Conservation (phyloP, 257 asterid species). For the Hygrophila difformis region DNA sequence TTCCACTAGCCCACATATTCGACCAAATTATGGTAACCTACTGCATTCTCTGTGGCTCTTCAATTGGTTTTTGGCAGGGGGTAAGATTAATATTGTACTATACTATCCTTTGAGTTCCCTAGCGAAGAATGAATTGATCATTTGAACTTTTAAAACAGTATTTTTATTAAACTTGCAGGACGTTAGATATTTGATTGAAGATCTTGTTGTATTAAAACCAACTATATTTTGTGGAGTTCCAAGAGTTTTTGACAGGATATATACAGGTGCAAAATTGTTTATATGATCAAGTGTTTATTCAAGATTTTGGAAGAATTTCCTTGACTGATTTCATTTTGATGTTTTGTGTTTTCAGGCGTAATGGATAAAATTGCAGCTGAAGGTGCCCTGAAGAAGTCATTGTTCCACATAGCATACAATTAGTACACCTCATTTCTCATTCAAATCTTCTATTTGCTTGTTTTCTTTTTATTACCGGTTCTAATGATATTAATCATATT, state of each 20-base stretch:
- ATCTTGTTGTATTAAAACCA: slow-evolving; percentile 74
- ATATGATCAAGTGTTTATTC: background rate
- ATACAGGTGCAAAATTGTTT: slow-evolving; percentile 42
- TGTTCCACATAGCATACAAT: slow-evolving; percentile 67
- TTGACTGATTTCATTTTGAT: background rate
- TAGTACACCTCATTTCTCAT: slow-evolving; percentile 35
- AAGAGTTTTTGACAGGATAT: slow-evolving; percentile 74
- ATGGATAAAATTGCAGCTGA: slow-evolving; percentile 75
- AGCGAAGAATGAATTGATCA: too few species aligned
- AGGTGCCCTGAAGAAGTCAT: slow-evolving; percentile 59
- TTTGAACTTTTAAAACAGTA: too few species aligned
- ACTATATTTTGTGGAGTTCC: slow-evolving; percentile 93
- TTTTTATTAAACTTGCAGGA: too few species aligned
- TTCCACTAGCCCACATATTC: slow-evolving; percentile 87
- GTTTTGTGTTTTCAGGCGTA: slow-evolving; percentile 32
- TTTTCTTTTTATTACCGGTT: background rate
- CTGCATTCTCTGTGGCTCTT: slow-evolving; percentile 57
- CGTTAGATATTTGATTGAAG: slow-evolving; percentile 72
- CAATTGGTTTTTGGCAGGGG: slow-evolving; percentile 97
- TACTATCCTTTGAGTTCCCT: too few species aligned
- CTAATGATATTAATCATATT: background rate
- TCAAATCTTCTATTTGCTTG: background rate
- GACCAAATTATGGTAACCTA: slow-evolving; percentile 74
- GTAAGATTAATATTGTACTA: too few species aligned
- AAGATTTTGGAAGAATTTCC: background rate